These are phyloP conservation scores for Tephrocybe sp. DNA, from an alignment of 768 basidiomycete species.

Conservation along the genomic window DNA sequence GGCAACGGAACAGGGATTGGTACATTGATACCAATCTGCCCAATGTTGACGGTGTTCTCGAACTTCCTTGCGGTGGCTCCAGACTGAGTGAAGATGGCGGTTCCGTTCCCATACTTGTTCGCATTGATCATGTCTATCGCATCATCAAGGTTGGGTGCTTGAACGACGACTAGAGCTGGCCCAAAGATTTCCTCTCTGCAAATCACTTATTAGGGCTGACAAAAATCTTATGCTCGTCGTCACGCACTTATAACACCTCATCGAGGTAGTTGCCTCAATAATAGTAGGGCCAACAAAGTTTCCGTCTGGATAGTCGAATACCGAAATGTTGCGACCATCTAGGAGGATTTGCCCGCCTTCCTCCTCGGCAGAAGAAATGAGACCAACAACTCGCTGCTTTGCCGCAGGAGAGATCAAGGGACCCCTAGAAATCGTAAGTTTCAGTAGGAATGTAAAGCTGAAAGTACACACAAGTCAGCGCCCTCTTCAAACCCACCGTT, in stretches of 20 bases:
- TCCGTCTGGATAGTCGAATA: conserved; percentile 77
- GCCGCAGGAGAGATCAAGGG: conserved; percentile 83
- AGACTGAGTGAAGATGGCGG: conserved; percentile 94
- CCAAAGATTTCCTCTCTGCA: conserved; percentile 92
- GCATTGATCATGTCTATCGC: conserved; percentile 87
- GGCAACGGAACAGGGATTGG: conserved; percentile 89
- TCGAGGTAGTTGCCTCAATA: conserved; percentile 75
- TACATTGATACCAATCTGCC: conserved; percentile 92
- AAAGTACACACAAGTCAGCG: conserved; percentile 64
- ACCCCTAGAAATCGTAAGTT: conserved; percentile 41
- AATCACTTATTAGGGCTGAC: not conserved
- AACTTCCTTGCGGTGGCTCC: conserved; percentile 95
- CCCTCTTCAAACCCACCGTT: conserved; percentile 88
- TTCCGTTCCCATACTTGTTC: conserved; percentile 91
- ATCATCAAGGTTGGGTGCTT: conserved; percentile 83
- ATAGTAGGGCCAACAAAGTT: conserved; percentile 96
- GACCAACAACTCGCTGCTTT: conserved; percentile 68
- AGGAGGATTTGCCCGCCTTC: conserved; percentile 87
- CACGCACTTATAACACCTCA: conserved; percentile 84
- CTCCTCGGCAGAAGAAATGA: conserved; percentile 70
- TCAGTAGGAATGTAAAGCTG: conserved; percentile 1
- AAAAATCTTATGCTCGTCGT: not conserved
- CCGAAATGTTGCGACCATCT: conserved; percentile 73
- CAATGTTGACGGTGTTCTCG: conserved; percentile 83
- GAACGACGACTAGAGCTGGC: conserved; percentile 77